Percentiles rank a stretch among this genome's conserved stretches.
These are phyloP conservation scores for Stramenopiles sp. DNA, from an alignment of 352 stramenopile genomes.

Conservation along the genomic window DNA sequence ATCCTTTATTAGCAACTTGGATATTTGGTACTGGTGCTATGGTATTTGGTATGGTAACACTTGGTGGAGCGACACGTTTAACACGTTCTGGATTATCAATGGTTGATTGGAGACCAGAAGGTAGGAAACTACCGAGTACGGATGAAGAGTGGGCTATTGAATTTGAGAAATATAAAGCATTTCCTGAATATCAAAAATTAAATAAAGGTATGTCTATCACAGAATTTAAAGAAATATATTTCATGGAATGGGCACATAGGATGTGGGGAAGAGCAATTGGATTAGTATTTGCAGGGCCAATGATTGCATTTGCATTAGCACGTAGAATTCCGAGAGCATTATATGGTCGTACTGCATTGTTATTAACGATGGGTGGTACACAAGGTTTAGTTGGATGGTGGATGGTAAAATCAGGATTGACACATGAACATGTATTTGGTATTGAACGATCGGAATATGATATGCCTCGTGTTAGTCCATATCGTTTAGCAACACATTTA, in stretches of 20 bases:
- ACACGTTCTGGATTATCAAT: conserved; percentile 90
- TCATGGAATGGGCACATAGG: conserved; percentile 81
- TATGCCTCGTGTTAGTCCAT: conserved; percentile 89
- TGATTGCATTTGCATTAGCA: conserved; percentile 70
- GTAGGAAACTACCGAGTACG: conserved; percentile 66
- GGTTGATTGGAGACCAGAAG: conserved; percentile 84
- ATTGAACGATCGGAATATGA: conserved; percentile 56
- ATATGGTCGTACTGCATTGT: conserved; percentile 35
- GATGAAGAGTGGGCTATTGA: conserved; percentile 76
- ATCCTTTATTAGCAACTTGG: conserved; percentile 56
- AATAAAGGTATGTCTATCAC: conserved; percentile 68
- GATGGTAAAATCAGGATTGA: conserved; percentile 95
- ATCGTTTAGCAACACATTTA: conserved; percentile 87
- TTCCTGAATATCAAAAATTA: conserved; percentile 85
- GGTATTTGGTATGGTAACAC: conserved; percentile 87
- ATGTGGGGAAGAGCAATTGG: conserved; percentile 89
- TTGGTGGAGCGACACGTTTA: conserved; percentile 86
- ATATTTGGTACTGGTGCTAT: conserved; percentile 75
- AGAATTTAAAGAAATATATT: conserved; percentile 97
- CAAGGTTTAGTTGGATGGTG: conserved; percentile 90
- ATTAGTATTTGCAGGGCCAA: conserved; percentile 66
- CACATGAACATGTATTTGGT: conserved; percentile 39
- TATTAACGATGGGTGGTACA: conserved; percentile 44
- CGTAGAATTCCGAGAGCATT: conserved; percentile 48
- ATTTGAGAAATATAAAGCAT: conserved; percentile 94